Base-by-base conservation (phyloP, 257 asterid genomes). In the Cynanchum wilfordii region DNA sequence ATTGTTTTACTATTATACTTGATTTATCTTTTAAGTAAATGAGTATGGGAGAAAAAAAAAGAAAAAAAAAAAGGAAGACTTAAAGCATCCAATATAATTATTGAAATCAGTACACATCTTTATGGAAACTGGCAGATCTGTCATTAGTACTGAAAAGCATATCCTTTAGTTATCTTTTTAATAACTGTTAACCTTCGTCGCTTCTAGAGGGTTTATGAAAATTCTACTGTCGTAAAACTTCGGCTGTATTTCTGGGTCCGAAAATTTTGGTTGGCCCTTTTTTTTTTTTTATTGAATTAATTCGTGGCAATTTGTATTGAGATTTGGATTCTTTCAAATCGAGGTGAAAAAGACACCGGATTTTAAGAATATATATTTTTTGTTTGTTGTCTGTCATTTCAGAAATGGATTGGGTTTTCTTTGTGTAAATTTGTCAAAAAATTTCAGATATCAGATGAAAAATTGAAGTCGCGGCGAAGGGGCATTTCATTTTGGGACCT, bases 391-490 rank as follows among this genome's bases (percentile, higher is more conserved):
- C 24, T n/a, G 47, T 42, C 47, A 15, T 22, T 3, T 42, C 6
- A 17, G 68, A 29, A 4, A 12, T 44, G 9, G n/a, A 19, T 50
- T 11, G 33, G 7, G 24, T 3, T 56, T 40, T 40, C 19, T 38
- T 56, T 63, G 40, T 20, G 66, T 29, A 55, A 10, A 36, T 55
- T 17, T 68, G 60, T 16, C n/a, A 20, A 40, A 6, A 40, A 67
- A 30, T 67, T 67, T 67, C 24, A 2, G 7, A 29, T 13, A 2
- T 7, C 7, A 7, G 24, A 36, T 6, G 42, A 13, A 36, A 55
- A n/a, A 38, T 56, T 70, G 66, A 70, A 36, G 12, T 55, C 56
- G 74, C 33, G 45, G 74, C 33, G 45, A 7, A 38, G 45, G 44
- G 20, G 40, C n/a, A 19, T 49, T 4, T 27, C 38, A 42, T 42